Conservation (phyloP, 805 yeast species). For the Myxozyma neotropica region DNA sequence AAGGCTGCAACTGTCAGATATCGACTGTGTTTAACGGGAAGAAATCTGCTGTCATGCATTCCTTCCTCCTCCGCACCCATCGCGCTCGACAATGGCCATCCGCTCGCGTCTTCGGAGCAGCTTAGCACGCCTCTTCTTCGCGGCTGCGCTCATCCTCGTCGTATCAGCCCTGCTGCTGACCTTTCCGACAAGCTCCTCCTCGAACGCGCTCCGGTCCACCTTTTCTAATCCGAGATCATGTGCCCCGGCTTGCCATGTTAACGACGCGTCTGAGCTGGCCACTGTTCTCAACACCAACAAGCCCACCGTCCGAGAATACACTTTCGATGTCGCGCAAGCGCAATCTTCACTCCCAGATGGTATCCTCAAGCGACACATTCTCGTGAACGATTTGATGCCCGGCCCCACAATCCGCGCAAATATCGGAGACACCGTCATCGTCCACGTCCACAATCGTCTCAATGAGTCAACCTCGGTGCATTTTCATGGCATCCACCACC, state of each 20-base stretch:
- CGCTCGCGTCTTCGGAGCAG: no score
- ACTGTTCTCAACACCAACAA: not conserved
- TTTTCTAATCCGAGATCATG: not conserved
- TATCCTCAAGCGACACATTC: conserved; percentile 41
- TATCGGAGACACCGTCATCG: conserved; percentile 44
- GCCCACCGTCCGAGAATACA: conserved; percentile 1
- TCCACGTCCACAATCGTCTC: conserved; percentile 47
- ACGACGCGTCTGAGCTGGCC: not conserved
- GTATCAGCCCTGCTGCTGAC: not conserved
- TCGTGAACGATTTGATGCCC: conserved; percentile 53
- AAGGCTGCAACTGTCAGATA: no score
- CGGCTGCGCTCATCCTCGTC: not conserved
- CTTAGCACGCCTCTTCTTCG: not conserved
- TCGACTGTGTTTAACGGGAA: no score
- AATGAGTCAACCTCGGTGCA: conserved; percentile 50
- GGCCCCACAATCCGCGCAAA: conserved; percentile 52
- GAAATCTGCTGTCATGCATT: no score
- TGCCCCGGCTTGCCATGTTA: conserved; percentile 12
- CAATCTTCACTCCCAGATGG: conserved; percentile 42
- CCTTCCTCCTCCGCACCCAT: no score
- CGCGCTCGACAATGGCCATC: no score
- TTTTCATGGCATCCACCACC: conserved; percentile 56
- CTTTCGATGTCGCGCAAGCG: conserved; percentile 2
- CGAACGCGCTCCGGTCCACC: not conserved
- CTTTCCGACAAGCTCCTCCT: no score